Percentiles rank a stretch among this genome's conserved stretches.
phyloP scores from a whole-genome alignment of 495 filamentous ascomycete species.

The Penicillium antarcticum region DNA sequence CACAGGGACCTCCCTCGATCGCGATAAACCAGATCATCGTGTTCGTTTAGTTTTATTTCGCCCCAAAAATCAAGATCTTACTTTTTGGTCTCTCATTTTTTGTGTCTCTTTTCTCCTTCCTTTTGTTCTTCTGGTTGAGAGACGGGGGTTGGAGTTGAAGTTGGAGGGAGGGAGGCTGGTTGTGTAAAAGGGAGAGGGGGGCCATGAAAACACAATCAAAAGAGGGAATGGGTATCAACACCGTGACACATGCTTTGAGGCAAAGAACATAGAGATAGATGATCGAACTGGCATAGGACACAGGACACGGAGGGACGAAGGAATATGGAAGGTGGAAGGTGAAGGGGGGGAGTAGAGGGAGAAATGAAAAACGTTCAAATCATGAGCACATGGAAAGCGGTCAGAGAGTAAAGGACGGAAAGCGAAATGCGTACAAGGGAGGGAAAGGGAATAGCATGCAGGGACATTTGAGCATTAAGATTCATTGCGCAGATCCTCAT shows the following conservation, averaged over 20 bases:
- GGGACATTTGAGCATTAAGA: constrained; percentile 18
- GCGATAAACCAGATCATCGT: constrained; percentile 1
- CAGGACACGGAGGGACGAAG: background rate
- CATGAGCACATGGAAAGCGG: constrained; percentile 32
- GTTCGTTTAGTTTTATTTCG: constrained; percentile 1
- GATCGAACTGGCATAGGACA: constrained; percentile 14
- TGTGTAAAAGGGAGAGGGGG: background rate
- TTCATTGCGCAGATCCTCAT: constrained; percentile 38
- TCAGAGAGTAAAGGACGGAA: constrained; percentile 8
- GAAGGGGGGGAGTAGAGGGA: constrained; percentile 16
- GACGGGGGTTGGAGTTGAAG: background rate
- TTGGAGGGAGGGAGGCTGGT: background rate
- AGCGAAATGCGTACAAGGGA: constrained; percentile 1
- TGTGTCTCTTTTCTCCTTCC: background rate
- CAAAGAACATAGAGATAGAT: constrained; percentile 16
- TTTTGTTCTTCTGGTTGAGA: background rate
- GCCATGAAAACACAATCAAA: constrained; percentile 14
- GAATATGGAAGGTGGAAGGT: constrained; percentile 5
- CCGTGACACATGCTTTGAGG: constrained; percentile 43
- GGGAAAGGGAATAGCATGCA: constrained; percentile 1
- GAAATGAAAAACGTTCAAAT: constrained; percentile 31
- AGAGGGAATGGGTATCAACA: constrained; percentile 46
- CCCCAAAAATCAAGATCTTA: background rate
- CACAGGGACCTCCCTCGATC: background rate
- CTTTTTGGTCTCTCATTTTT: background rate